Percentiles rank a stretch among this genome's conserved stretches.
These are phyloP conservation scores for Kuraishia molischiana DNA, from an alignment of 805 yeast species.

Conservation along the genomic window DNA sequence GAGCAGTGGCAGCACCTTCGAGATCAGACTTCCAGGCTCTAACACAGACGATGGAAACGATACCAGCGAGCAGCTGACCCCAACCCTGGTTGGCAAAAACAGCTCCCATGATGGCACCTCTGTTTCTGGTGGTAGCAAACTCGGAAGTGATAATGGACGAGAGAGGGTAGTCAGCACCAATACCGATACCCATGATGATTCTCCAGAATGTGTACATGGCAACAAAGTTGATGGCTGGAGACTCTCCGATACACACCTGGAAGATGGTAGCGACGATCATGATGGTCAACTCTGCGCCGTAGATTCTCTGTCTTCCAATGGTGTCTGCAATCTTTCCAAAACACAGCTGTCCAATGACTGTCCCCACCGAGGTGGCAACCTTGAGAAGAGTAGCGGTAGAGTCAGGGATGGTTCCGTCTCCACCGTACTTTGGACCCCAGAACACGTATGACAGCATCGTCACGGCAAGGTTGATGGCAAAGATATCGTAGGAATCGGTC, in stretches of 20 bases:
- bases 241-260: conserved; percentile 55
- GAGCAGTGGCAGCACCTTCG: conserved; percentile 34
- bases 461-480: conserved; percentile 68
- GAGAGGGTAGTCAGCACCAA: conserved; percentile 85
- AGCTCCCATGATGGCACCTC: conserved; percentile 87
- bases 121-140: conserved; percentile 79
- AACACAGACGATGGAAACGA: conserved; percentile 57
- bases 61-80: conserved; percentile 76
- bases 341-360: conserved; percentile 71
- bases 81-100: conserved; percentile 86
- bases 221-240: conserved; percentile 57
- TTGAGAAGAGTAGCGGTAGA: conserved; percentile 62
- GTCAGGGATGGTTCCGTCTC: conserved; percentile 37
- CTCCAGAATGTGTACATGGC: conserved; percentile 63
- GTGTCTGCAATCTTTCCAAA: conserved; percentile 69
- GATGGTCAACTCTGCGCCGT: conserved; percentile 68
- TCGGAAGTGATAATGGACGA: conserved; percentile 80
- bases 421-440: conserved; percentile 35
- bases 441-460: conserved; percentile 61
- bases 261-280: conserved; percentile 62
- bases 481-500: conserved; percentile 78
- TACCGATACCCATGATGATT: conserved; percentile 79
- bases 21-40: conserved; percentile 57
- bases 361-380: conserved; percentile 81
- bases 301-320: conserved; percentile 68